Base-by-base conservation (phyloP, 495 filamentous ascomycete genomes). In the Chaetomium cochliodes region DNA sequence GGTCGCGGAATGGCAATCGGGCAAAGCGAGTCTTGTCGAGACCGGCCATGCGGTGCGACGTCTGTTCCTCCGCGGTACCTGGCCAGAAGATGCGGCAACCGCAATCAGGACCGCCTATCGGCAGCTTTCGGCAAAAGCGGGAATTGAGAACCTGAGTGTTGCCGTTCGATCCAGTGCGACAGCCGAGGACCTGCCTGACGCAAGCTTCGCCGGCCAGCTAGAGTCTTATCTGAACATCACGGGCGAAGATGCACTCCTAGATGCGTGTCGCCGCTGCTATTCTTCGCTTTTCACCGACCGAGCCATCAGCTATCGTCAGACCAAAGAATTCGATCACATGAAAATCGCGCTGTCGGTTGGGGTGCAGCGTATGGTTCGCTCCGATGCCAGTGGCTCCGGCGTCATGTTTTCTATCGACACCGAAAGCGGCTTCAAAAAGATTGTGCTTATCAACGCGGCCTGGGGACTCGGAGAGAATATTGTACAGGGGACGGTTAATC, bases 321-420 rank as follows among this genome's bases (percentile, higher is more conserved):
- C 66, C 28, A 76, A 69, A 55, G 76, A 74, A 3, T 78, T 78
- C 59, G 70, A 74, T 33, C 73, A 76, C 50, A 52, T 68, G 60
- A 67, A 62, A 16, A 64, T 78, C 30, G 76, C 74, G 0, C 69
- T 78, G 2, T 76, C 73, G 0, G 70, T 77, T 28, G 76, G 74
- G 2, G 68, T 78, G 22, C 76, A 78, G 67, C 66, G 65, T 11
- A 77, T 78, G 76, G 76, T 78, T 3, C 73, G 73, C n/a, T 73
- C 76, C 20, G 73, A 75, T 49, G 44, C 60, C 26, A 56, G 72
- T 16, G 73, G 71, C 4, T 72, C 77, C 33, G 74, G 76, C 28
- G 71, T 78, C 23, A 76, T 78, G 73, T 78, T 78, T 62, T 74
- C 73, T 52, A 70, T 77, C 39, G 73, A 78, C 62, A 75, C 74